Conservation (phyloP, 2,329 filamentous ascomycete species). For the Diaporthe longicolla region DNA sequence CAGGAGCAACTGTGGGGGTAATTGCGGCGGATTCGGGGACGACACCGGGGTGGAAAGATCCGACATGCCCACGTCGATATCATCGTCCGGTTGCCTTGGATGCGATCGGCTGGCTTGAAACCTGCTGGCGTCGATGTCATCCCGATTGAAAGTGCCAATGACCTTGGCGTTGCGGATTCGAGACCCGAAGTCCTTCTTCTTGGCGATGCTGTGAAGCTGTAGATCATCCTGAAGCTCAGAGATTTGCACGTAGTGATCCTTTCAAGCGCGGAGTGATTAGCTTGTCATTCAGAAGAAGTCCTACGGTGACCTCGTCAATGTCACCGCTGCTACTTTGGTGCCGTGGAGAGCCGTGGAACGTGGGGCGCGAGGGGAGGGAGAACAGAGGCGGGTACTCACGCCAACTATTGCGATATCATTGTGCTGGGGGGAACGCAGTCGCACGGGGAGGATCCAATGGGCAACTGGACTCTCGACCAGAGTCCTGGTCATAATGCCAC, state of each 20-base stretch:
- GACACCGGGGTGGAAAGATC: constrained; percentile 39
- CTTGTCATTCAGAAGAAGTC: constrained; percentile 37
- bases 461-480: constrained; percentile 81
- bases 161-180: constrained; percentile 85
- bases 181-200: constrained; percentile 83
- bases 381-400: constrained; percentile 60
- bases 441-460: constrained; percentile 84
- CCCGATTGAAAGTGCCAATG: constrained; percentile 68
- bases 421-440: constrained; percentile 75
- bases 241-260: constrained; percentile 86
- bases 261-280: constrained; percentile 36
- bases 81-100: constrained; percentile 55
- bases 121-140: constrained; percentile 49
- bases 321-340: constrained; percentile 5
- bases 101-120: constrained; percentile 36
- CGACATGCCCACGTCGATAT: constrained; percentile 55
- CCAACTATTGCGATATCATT: constrained; percentile 92
- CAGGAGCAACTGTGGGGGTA: constrained; percentile 86
- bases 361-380: not conserved
- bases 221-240: constrained; percentile 79
- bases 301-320: constrained; percentile 14
- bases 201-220: constrained; percentile 81
- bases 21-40: constrained; percentile 43
- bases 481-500: constrained; percentile 85
- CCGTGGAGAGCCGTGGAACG: constrained; percentile 17